Evolutionary conservation across 1,284 basidiomycete species (phyloP), one percentile per base, ranked within the genome.

Genomic region (Cryptococcus jaspeensis): DNA sequence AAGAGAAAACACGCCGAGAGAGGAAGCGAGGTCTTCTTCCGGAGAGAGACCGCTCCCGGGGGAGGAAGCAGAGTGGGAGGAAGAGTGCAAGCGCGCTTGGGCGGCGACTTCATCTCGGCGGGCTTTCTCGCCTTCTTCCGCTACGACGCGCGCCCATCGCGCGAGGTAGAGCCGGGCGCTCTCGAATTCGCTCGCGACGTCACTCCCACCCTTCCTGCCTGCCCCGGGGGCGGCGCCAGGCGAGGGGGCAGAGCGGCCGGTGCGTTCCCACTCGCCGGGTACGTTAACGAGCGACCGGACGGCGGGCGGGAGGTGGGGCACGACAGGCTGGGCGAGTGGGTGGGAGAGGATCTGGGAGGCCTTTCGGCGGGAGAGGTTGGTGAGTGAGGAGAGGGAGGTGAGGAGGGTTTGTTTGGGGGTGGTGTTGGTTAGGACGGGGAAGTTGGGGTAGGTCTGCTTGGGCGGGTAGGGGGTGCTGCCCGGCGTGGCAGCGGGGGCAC

Each of bases 101-200:
- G 64, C 54, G 1, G 73, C 74, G 15, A 79, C 85, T 74, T 96
- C 92, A 50, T 84, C 82, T 59, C 85, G 80, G 36, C 92, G 82
- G 8, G 91, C 86, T 12, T 89, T 83, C 73, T 97, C 93, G 7
- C 93, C 93, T 73, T 96, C 93, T 76, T 96, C 93, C 1, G 93
- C 95, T 0, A 99, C 95, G 46, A 80, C 78, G 23, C 93, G 82
- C 0, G 96, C 95, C 96, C 96, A 99, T 32, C 91, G 84, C 1
- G 96, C 96, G 8, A 99, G 84, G 73, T 98, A 99, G 5, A 99
- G 91, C 3, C 95, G 82, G 0, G 96, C 95, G 56, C 89, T 89
- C 75, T 99, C 96, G 73, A 95, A 99, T 74, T 94, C 92, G 13
- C 87, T 67, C 2, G 72, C 71, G 1, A 75, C 73, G 38, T 73